Conservation (phyloP, 2,329 filamentous ascomycete species). For the Penicillium sp. region DNA sequence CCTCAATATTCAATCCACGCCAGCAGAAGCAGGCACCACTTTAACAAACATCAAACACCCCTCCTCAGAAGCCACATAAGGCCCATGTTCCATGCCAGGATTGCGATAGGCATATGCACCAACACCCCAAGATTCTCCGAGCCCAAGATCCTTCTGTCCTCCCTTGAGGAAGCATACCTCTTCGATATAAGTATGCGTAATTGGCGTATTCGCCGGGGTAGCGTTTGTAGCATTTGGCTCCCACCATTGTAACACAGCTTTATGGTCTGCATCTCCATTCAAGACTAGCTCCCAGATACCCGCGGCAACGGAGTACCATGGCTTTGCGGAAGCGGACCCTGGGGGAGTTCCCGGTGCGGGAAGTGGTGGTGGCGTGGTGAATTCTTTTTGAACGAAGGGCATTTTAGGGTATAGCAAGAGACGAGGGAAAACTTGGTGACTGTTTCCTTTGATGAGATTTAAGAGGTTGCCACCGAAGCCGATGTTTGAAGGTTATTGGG, state of each 20-base stretch:
- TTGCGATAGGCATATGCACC: constrained; percentile 43
- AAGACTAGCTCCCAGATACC: constrained; percentile 39
- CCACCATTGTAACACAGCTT: constrained; percentile 37
- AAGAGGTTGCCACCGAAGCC: background rate
- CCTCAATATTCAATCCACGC: background rate
- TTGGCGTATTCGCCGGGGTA: constrained; percentile 25
- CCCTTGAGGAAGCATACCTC: constrained; percentile 41
- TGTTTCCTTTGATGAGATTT: background rate
- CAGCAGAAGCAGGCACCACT: constrained; percentile 3
- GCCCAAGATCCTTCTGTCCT: constrained; percentile 34
- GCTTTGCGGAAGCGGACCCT: constrained; percentile 11
- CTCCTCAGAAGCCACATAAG: constrained; percentile 31
- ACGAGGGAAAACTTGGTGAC: no score
- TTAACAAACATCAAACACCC: constrained; percentile 40
- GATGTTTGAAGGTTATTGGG: no score
- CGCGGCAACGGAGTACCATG: constrained; percentile 28
- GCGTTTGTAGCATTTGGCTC: constrained; percentile 33
- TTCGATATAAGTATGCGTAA: constrained; percentile 40
- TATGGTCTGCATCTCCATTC: constrained; percentile 34
- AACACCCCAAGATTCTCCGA: constrained; percentile 31
- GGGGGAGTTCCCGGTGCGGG: constrained; percentile 17
- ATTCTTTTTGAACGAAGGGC: constrained; percentile 25
- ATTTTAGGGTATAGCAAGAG: background rate
- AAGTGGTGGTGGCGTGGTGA: constrained; percentile 19
- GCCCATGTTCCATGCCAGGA: constrained; percentile 43